Conservation (phyloP, 805 yeast species). For the Blastobotrys muscicola region DNA sequence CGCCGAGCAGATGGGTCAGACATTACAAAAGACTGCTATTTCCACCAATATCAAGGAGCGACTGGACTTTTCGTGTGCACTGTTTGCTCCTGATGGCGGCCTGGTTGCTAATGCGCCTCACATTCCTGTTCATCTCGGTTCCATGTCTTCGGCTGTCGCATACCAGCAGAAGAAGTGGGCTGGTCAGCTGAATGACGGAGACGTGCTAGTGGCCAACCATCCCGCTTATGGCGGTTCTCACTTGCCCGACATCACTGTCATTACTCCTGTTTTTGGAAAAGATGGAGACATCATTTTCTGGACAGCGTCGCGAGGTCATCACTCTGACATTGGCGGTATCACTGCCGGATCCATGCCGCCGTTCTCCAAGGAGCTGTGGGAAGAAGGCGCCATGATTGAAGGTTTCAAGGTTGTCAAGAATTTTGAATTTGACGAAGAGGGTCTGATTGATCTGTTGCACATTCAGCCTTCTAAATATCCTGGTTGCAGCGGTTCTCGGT, state of each 20-base stretch:
- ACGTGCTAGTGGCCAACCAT: conserved; percentile 68
- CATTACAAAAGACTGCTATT: conserved; percentile 69
- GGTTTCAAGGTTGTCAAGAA: conserved; percentile 63
- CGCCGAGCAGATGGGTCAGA: conserved; percentile 83
- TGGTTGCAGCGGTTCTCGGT: conserved; percentile 84
- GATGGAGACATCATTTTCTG: conserved; percentile 57
- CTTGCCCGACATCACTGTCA: conserved; percentile 83
- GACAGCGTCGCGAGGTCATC: conserved; percentile 93
- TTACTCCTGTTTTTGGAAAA: conserved; percentile 76
- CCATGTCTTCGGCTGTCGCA: conserved; percentile 73
- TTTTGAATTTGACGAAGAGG: conserved; percentile 68
- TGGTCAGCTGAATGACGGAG: conserved; percentile 58
- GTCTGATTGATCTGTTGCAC: conserved; percentile 51
- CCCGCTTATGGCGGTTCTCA: conserved; percentile 85
- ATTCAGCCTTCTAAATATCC: conserved; percentile 72
- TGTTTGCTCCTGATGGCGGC: conserved; percentile 68
- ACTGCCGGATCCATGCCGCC: conserved; percentile 96
- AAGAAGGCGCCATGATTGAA: conserved; percentile 85
- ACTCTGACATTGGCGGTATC: conserved; percentile 90
- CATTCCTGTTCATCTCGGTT: conserved; percentile 78
- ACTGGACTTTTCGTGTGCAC: conserved; percentile 75
- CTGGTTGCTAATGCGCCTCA: conserved; percentile 84
- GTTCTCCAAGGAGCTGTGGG: conserved; percentile 69
- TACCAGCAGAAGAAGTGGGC: conserved; percentile 59
- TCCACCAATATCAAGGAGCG: conserved; percentile 79